phyloP scores from a whole-genome alignment of 192 early-diverging fungal genomes.

The Coemansia sp. region DNA sequence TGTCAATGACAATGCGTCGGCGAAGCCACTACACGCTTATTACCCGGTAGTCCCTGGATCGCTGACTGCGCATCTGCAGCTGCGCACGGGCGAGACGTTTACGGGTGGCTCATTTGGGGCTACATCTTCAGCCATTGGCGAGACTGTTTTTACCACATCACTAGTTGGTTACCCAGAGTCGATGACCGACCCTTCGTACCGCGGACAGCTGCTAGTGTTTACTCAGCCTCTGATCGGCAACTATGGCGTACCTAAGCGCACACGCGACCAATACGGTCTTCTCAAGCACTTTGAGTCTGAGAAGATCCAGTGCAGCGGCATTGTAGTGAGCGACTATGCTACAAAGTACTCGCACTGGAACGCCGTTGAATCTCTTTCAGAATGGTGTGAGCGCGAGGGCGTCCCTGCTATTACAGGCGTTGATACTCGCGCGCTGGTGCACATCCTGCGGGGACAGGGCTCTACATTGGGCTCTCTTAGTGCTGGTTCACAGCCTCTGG shows the following conservation, averaged over 20 bases:
- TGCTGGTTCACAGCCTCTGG: slow-evolving; percentile 53
- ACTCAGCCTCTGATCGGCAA: slow-evolving; percentile 97
- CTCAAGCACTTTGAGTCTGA: slow-evolving; percentile 85
- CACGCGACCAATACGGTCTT: slow-evolving; percentile 77
- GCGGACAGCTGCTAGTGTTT: slow-evolving; percentile 92
- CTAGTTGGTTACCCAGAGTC: slow-evolving; percentile 96
- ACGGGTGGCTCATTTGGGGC: slow-evolving; percentile 87
- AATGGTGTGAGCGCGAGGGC: slow-evolving; percentile 84
- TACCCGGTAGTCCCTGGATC: slow-evolving; percentile 59
- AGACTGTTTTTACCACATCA: slow-evolving; percentile 94
- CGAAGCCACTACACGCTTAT: slow-evolving; percentile 34
- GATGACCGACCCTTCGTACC: slow-evolving; percentile 97
- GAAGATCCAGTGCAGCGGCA: slow-evolving; percentile 80
- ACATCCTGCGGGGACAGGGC: slow-evolving; percentile 80
- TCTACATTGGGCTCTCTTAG: slow-evolving; percentile 79
- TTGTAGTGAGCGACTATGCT: slow-evolving; percentile 92
- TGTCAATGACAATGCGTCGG: slow-evolving; percentile 14
- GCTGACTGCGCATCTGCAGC: slow-evolving; percentile 63
- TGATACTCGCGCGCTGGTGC: slow-evolving; percentile 89
- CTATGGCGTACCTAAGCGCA: slow-evolving; percentile 84
- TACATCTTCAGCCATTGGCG: slow-evolving; percentile 67
- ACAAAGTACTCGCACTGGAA: slow-evolving; percentile 91
- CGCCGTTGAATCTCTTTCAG: slow-evolving; percentile 81
- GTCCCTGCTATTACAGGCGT: slow-evolving; percentile 88
- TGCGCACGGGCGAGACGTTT: slow-evolving; percentile 81